Conservation (phyloP, 495 filamentous ascomycete genomes). For the Neohortaea acidophila region DNA sequence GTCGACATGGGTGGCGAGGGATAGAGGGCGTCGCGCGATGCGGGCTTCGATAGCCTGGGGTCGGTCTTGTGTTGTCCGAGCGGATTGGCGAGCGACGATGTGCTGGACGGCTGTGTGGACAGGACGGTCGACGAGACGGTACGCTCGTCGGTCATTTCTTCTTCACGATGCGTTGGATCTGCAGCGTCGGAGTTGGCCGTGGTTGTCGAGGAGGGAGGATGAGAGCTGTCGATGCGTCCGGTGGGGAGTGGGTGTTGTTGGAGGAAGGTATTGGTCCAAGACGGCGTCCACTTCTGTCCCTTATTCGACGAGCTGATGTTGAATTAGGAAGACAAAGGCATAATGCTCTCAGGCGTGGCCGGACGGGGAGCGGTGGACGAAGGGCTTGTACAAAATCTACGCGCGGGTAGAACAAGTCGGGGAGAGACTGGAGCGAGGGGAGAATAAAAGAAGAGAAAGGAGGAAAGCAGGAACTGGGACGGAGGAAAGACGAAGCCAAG, state of each 20-base stretch:
- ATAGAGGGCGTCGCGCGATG: conserved; percentile 14
- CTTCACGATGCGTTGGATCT: neutral
- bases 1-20: conserved; percentile 32
- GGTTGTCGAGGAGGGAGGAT: neutral
- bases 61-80: neutral
- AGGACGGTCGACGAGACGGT: neutral
- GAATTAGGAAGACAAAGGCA: neutral
- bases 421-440: too few species aligned
- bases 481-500: too few species aligned
- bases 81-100: neutral
- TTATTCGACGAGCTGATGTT: neutral
- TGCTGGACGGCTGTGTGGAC: neutral
- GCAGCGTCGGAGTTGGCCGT: neutral
- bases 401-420: too few species aligned
- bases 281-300: neutral
- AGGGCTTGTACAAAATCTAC: too few species aligned
- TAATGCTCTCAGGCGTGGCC: neutral
- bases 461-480: too few species aligned
- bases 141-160: neutral
- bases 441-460: too few species aligned
- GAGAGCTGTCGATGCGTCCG: neutral
- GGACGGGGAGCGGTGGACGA: too few species aligned
- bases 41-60: neutral
- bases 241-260: neutral
- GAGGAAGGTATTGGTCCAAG: neutral